Evolutionary conservation across 2,329 filamentous ascomycete genomes (phyloP), one percentile per base, ranked within the genome.

Genomic region (Hortaea werneckii): DNA sequence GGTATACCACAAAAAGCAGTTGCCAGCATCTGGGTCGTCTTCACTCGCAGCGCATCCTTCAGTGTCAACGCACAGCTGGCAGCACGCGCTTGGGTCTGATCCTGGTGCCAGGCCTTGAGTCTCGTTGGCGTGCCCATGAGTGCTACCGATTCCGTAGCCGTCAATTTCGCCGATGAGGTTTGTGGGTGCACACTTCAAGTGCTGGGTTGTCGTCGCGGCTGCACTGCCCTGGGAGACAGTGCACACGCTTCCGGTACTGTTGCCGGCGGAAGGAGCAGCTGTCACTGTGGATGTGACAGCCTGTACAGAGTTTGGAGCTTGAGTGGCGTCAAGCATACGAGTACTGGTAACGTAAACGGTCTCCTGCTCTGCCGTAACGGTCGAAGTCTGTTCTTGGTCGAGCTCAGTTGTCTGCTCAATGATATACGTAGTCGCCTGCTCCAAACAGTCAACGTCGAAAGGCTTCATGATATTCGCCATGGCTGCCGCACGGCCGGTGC

Each of bases 1-100:
- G 2, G 53, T 57, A 41, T 54, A 58, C 50, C 50, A 57, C 49
- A 58, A 29, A 40, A 58, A 58, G 48, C 56, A 58, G 44, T 58
- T 58, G 3, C 50, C 53, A 2, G 56, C 56, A 37, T 54, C 50
- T 41, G 48, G 50, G 40, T 58, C 56, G 28, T 54, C 52, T 39
- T 56, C 53, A 29, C 49, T 55, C 12, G 56, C 54, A 6, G 56
- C 56, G 40, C 56, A 58, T 28, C 37, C 47, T 6, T 50, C 51
- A 5, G 53, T 54, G 35, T 58, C 54, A 6, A 57, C 45, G 42
- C 56, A 58, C 27, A 54, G 40, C 37, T 58, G 56, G 41, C 56
- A 58, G 43, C 56, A 58, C 11, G 54, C 56, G 41, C 53, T 56
- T 6, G 56, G 46, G 42, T 57, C 54, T 28, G 44, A 44, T n/a